Percentiles rank a stretch among this genome's conserved stretches.
Evolutionary conservation across 306 rosid genomes (phyloP).

Genomic region (Glycine tomentella): DNA sequence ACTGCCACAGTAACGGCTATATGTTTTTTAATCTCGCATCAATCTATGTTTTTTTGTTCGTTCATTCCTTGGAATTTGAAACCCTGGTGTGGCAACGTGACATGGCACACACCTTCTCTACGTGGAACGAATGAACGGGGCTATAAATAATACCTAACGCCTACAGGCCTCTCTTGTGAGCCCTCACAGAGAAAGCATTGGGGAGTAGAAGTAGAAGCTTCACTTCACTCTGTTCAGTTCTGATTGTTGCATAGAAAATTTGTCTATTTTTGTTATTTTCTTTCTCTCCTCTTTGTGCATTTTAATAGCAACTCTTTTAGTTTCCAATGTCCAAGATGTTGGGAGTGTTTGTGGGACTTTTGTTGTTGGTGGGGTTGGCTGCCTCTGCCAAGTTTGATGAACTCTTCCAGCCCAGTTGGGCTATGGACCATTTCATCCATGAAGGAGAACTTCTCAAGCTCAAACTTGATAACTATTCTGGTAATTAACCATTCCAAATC

Average conservation of each 20-base stretch:
- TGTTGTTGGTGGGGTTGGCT: constrained; percentile 52
- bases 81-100: constrained; percentile 54
- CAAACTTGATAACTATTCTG: constrained; percentile 82
- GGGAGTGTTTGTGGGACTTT: constrained; percentile 51
- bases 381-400: constrained; percentile 75
- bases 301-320: constrained; percentile 22
- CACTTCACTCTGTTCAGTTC: neutral
- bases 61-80: constrained; percentile 47
- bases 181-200: constrained; percentile 10
- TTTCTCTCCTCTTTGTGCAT: neutral
- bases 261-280: neutral
- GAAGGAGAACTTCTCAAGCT: constrained; percentile 84
- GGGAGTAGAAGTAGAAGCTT: constrained; percentile 40
- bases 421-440: constrained; percentile 74
- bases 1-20: constrained; percentile 65
- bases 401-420: constrained; percentile 92
- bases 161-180: neutral
- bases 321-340: constrained; percentile 49
- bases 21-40: constrained; percentile 46
- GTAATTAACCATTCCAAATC: constrained; percentile 44
- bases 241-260: neutral
- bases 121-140: constrained; percentile 40
- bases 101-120: constrained; percentile 40
- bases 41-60: constrained; percentile 14
- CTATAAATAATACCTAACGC: constrained; percentile 65